phyloP scores from a whole-genome alignment of 2,329 filamentous ascomycete species.

The Parastagonospora nodorum region DNA sequence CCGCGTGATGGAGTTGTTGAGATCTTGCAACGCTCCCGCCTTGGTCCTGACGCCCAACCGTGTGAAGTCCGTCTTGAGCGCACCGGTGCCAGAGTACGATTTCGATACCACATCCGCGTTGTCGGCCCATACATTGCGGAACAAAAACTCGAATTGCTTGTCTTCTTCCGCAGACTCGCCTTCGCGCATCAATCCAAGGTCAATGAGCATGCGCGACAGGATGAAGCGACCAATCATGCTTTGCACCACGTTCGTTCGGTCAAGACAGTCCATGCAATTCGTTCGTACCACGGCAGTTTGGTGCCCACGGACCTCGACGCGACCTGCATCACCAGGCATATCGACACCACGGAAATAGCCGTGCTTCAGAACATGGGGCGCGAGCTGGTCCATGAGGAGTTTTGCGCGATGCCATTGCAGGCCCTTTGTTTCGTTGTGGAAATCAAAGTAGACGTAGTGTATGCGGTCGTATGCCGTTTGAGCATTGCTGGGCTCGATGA shows the following conservation, averaged over 20 bases:
- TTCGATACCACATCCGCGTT: conserved; percentile 95
- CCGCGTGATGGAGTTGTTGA: conserved; percentile 84
- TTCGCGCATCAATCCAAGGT: conserved; percentile 76
- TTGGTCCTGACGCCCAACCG: conserved; percentile 89
- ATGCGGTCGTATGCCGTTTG: conserved; percentile 76
- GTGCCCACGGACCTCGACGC: conserved; percentile 76
- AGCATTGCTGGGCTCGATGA: conserved; percentile 68
- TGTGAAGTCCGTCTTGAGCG: conserved; percentile 97
- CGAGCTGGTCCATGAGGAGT: conserved; percentile 80
- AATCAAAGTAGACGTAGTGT: conserved; percentile 98
- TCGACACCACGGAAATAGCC: conserved; percentile 94
- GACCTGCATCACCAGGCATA: conserved; percentile 74
- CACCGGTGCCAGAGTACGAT: conserved; percentile 93
- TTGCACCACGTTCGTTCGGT: conserved; percentile 97
- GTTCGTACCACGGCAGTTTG: conserved; percentile 93
- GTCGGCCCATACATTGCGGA: conserved; percentile 98
- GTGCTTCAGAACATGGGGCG: conserved; percentile 75
- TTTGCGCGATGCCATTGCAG: conserved; percentile 91
- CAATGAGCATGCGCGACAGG: conserved; percentile 84
- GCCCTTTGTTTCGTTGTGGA: conserved; percentile 96
- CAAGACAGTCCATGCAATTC: conserved; percentile 99
- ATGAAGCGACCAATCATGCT: conserved; percentile 93
- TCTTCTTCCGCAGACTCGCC: conserved; percentile 83
- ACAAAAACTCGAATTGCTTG: conserved; percentile 81
- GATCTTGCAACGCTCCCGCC: conserved; percentile 81